Evolutionary conservation across 441 rosid genomes (phyloP), one percentile per base, ranked within the genome.

Genomic region (Bruguiera hainesii): DNA sequence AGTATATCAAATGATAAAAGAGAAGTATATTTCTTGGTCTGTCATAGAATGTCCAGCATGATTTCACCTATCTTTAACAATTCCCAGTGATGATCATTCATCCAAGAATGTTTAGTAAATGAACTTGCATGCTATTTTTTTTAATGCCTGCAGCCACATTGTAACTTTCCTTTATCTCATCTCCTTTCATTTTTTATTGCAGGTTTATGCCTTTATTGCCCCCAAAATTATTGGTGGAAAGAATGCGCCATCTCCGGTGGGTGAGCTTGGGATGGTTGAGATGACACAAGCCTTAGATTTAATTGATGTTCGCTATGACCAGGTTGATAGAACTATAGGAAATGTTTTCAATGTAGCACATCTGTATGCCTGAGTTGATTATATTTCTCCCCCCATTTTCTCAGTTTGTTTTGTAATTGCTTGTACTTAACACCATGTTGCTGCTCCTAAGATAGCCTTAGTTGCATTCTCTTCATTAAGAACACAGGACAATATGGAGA

Each of bases 221-320:
- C 98, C 98, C 15, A 94, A 94, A 81, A 91, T 94, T 57, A 89
- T 91, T 59, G 97, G 98, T 65, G 97, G 98, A 61, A 89, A 72
- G 51, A 71, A 81, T 74, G 98, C 98, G 0, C 97, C 91, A 39
- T 80, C 98, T 69, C 97, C 98, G 50, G 96, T 94, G 65, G 91
- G 94, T 79, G 98, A 94, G 67, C 96, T 94, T 66, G 98, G 98
- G 65, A 91, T 94, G 98, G 94, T 91, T 70, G 96, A 94, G 83
- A 91, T 94, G 98, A 78, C 97, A 61, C 98, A 94, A 79, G 98
- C 98, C 51, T 71, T 91, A 57, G 88, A 94, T 78, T 72, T 94
- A 52, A 81, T 83, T 26, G 94, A 88, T 71, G 83, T 85, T 77
- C 72, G 78, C 80, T 89, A 87, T 62, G 98, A 94, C 78, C 90